Evolutionary conservation across 768 basidiomycete species (phyloP).

Genomic region (Podaxis rugospora): DNA sequence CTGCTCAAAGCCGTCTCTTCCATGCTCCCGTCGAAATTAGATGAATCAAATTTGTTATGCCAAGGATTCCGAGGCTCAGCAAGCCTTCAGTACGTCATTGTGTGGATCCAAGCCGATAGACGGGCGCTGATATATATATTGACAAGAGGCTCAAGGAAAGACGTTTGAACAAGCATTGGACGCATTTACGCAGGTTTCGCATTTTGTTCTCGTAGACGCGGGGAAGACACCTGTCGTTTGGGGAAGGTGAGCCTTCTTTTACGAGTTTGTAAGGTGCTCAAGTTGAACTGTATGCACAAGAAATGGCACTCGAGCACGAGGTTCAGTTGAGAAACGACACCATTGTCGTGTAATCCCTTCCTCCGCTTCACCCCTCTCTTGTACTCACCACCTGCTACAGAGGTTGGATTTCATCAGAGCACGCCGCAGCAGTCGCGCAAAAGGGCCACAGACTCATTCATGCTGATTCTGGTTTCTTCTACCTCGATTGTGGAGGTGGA

Average conservation of each 20-base stretch:
- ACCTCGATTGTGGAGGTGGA: conserved; percentile 75
- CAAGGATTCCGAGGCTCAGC: conserved; percentile 56
- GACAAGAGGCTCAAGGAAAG: conserved; percentile 26
- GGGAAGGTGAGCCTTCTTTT: conserved; percentile 51
- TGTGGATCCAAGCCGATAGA: background rate
- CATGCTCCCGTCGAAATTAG: conserved; percentile 49
- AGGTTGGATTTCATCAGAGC: conserved; percentile 68
- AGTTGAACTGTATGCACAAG: conserved; percentile 32
- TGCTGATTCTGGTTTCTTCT: conserved; percentile 72
- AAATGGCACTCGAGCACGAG: conserved; percentile 59
- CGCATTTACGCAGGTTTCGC: conserved; percentile 56
- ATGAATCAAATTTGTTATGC: conserved; percentile 65
- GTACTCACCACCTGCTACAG: conserved; percentile 22
- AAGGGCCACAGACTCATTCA: conserved; percentile 64
- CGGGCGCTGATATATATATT: too few relatives aligned
- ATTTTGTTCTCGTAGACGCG: conserved; percentile 43
- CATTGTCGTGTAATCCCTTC: conserved; percentile 45
- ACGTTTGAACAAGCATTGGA: conserved; percentile 64
- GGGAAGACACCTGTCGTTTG: conserved; percentile 80
- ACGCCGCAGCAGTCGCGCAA: conserved; percentile 55
- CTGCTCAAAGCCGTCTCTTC: conserved; percentile 51
- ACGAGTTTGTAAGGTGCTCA: conserved; percentile 8
- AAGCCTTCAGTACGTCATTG: conserved; percentile 34
- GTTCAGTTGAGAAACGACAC: conserved; percentile 46
- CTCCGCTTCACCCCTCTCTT: background rate